phyloP scores from a whole-genome alignment of 352 stramenopile genomes.

The Aphanomyces stellatus region DNA sequence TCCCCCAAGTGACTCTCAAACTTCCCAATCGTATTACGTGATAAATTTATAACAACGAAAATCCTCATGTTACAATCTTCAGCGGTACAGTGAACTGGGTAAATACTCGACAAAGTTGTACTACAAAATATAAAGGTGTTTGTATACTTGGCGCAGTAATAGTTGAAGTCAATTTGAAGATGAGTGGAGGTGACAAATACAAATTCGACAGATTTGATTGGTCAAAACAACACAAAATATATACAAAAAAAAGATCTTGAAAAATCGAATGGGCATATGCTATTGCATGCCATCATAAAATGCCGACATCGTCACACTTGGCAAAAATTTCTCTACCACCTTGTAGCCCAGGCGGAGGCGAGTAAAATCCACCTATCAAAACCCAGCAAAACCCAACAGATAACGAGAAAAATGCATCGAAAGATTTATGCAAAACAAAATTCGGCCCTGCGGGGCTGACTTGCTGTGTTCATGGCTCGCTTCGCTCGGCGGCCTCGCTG shows the following conservation, averaged over 20 bases:
- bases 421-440: neutral
- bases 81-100: slow-evolving; percentile 31
- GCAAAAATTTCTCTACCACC: neutral
- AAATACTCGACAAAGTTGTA: neutral
- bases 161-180: too few relatives aligned
- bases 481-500: neutral
- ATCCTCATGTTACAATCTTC: too few relatives aligned
- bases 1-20: too few relatives aligned
- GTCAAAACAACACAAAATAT: too few relatives aligned
- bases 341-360: neutral
- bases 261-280: neutral
- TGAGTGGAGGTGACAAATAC: too few relatives aligned
- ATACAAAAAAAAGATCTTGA: too few relatives aligned
- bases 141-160: too few relatives aligned
- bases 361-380: neutral
- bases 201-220: too few relatives aligned
- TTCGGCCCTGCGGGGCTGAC: neutral
- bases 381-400: neutral
- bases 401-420: neutral
- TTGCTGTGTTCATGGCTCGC: neutral
- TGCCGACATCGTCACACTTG: neutral
- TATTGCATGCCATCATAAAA: neutral
- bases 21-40: too few relatives aligned
- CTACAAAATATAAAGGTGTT: neutral
- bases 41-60: too few relatives aligned